Conservation (phyloP, 495 filamentous ascomycete species). For the Daldinia vernicosa region DNA sequence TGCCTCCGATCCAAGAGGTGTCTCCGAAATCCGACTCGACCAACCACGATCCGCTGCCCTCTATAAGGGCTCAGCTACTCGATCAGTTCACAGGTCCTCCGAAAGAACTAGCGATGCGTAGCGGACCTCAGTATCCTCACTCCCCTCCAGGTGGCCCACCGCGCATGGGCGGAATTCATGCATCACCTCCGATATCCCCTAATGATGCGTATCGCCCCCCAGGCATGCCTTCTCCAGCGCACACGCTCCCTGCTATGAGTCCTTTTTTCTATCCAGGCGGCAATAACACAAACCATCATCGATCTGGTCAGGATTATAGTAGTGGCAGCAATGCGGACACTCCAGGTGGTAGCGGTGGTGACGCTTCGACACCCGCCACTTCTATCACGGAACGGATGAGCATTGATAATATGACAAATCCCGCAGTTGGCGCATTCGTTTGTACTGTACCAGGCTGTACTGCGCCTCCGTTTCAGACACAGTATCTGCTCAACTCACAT, state of each 20-base stretch:
- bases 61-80: slow-evolving; percentile 55
- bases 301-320: slow-evolving; percentile 40
- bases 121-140: slow-evolving; percentile 42
- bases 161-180: slow-evolving; percentile 43
- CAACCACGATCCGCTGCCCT: slow-evolving; percentile 54
- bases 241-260: slow-evolving; percentile 40
- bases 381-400: slow-evolving; percentile 60
- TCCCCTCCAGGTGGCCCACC: slow-evolving; percentile 46
- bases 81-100: slow-evolving; percentile 48
- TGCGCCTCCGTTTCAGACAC: slow-evolving; percentile 90
- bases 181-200: slow-evolving; percentile 55
- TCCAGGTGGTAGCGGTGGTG: slow-evolving; percentile 45
- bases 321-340: slow-evolving; percentile 47
- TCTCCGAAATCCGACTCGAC: slow-evolving; percentile 57
- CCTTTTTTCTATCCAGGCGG: slow-evolving; percentile 40
- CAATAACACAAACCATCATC: slow-evolving; percentile 32
- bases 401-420: slow-evolving; percentile 59
- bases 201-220: slow-evolving; percentile 46
- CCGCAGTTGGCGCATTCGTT: slow-evolving; percentile 53
- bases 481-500: slow-evolving; percentile 85
- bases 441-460: slow-evolving; percentile 69
- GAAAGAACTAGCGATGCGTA: slow-evolving; percentile 41
- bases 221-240: slow-evolving; percentile 46
- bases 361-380: slow-evolving; percentile 50
- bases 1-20: slow-evolving; percentile 60